phyloP scores from a whole-genome alignment of 2,329 filamentous ascomycete genomes.

The Hirsutella thompsonii region DNA sequence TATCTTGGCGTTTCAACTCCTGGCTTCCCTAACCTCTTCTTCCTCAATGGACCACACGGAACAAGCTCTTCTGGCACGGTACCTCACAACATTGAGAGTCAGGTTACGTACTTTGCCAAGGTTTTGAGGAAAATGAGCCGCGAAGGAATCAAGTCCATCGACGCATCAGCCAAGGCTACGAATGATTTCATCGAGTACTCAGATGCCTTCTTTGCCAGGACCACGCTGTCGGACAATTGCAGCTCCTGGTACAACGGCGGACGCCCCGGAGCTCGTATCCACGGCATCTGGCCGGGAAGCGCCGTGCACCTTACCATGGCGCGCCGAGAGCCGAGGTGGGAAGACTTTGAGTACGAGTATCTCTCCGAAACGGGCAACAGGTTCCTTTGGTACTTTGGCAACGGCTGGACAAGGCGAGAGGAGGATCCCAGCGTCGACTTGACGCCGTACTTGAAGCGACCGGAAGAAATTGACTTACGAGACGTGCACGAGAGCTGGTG shows the following conservation, averaged over 20 bases:
- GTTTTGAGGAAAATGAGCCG: slow-evolving; percentile 52
- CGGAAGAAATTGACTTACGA: slow-evolving; percentile 43
- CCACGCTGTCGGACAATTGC: slow-evolving; percentile 48
- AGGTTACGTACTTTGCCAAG: slow-evolving; percentile 52
- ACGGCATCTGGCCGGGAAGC: slow-evolving; percentile 59
- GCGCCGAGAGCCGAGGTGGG: slow-evolving; percentile 39
- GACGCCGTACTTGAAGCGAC: slow-evolving; percentile 47
- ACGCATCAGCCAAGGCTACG: slow-evolving; percentile 41
- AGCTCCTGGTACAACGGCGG: slow-evolving; percentile 63
- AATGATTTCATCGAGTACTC: slow-evolving; percentile 52
- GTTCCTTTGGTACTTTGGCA: slow-evolving; percentile 53
- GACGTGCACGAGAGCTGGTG: slow-evolving; percentile 59
- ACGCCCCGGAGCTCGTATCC: slow-evolving; percentile 46
- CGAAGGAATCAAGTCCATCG: slow-evolving; percentile 52
- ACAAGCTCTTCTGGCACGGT: slow-evolving; percentile 51
- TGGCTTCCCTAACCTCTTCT: slow-evolving; percentile 55
- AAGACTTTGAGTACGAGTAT: slow-evolving; percentile 40
- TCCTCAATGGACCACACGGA: slow-evolving; percentile 48
- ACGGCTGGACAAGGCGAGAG: slow-evolving; percentile 52
- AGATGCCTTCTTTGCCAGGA: slow-evolving; percentile 40
- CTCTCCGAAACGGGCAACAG: slow-evolving; percentile 30
- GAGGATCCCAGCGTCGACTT: slow-evolving; percentile 41
- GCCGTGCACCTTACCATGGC: slow-evolving; percentile 48
- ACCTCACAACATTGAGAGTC: slow-evolving; percentile 53
- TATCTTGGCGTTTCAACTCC: slow-evolving; percentile 53